Evolutionary conservation across 2,329 filamentous ascomycete genomes (phyloP), one percentile per base, ranked within the genome.

Genomic region (Mariannaea elegans): DNA sequence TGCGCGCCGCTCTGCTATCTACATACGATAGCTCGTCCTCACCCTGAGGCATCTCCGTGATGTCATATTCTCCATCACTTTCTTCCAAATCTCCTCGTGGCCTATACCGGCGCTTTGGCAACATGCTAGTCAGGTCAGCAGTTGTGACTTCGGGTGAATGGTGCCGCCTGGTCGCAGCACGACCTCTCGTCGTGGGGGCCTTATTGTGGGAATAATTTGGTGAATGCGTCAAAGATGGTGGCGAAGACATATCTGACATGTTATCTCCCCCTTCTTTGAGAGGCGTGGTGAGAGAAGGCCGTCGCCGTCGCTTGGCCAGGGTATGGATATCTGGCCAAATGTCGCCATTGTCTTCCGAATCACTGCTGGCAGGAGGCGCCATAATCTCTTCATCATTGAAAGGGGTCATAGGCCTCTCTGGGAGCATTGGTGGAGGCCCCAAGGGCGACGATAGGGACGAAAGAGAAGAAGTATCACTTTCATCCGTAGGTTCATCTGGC

Each of bases 161-260:
- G 42, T 78, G 78, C 45, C 71, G 72, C 31, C 74, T 69, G 62
- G 65, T 63, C 56, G 66, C 44, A 21, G 73, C 67, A 27, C 77
- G 75, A 1, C 72, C 71, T 62, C 78, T 63, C 46, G 61, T 50
- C 34, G 71, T 75, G 4, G 70, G 64, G 18, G 66, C 65, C 45
- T 64, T 72, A 12, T 62, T 56, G 14, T 66, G 63, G 1, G 74
- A 72, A 60, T 79, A 82, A 66, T 89, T 89, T 29, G 87, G 87
- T 1, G 87, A 90, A 68, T 90, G 87, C 4, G 87, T 90, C 4
- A 90, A 77, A 0, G 87, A 89, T 1, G 87, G 87, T 0, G 87
- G 87, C 2, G 87, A 89, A 2, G 87, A 89, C 10, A 86, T 76
- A 44, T 86, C 81, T 1, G 84, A 87, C n/a, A 77, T 64, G 61